A percentile compares a stretch with the other conserved stretches of the same genome.
These are phyloP conservation scores for Plasmodium chabaudi DNA, from an alignment of 169 alveolate genomes.

Conservation along the genomic window DNA sequence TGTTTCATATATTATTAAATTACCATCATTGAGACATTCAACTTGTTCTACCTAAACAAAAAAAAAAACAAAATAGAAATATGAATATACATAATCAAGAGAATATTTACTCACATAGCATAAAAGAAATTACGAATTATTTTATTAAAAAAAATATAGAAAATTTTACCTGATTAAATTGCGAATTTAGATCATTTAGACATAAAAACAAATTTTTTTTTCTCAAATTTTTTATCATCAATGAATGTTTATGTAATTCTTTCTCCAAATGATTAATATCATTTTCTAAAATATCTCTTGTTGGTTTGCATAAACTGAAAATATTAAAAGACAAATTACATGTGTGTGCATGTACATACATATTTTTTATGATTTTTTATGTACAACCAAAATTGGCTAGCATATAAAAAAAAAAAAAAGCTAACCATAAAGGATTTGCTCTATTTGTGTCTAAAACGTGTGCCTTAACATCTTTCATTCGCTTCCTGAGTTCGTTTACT, in stretches of 20 bases:
- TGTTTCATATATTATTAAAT: too few relatives aligned
- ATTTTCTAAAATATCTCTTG: slow-evolving; percentile 38
- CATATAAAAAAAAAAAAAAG: not conserved
- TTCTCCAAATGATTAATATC: slow-evolving; percentile 64
- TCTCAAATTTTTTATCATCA: slow-evolving; percentile 44
- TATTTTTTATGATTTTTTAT: not conserved
- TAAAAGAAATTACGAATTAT: too few relatives aligned
- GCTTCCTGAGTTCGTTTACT: slow-evolving; percentile 41
- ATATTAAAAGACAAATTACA: slow-evolving; percentile 1
- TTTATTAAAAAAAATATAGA: not conserved
- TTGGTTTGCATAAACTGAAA: slow-evolving; percentile 54
- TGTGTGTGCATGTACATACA: not conserved
- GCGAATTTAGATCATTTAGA: slow-evolving; percentile 10
- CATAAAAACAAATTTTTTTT: slow-evolving; percentile 43
- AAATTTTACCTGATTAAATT: slow-evolving; percentile 28
- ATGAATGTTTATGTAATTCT: slow-evolving; percentile 49
- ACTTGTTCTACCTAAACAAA: too few relatives aligned
- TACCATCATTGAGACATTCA: too few relatives aligned
- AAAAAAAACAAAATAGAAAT: too few relatives aligned
- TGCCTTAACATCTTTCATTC: slow-evolving; percentile 43
- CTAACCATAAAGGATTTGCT: slow-evolving; percentile 46
- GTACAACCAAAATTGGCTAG: too few relatives aligned
- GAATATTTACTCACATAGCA: too few relatives aligned
- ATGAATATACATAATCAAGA: too few relatives aligned
- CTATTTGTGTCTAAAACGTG: slow-evolving; percentile 34